Conservation (phyloP, 768 basidiomycete species). For the Tricholoma terreum region DNA sequence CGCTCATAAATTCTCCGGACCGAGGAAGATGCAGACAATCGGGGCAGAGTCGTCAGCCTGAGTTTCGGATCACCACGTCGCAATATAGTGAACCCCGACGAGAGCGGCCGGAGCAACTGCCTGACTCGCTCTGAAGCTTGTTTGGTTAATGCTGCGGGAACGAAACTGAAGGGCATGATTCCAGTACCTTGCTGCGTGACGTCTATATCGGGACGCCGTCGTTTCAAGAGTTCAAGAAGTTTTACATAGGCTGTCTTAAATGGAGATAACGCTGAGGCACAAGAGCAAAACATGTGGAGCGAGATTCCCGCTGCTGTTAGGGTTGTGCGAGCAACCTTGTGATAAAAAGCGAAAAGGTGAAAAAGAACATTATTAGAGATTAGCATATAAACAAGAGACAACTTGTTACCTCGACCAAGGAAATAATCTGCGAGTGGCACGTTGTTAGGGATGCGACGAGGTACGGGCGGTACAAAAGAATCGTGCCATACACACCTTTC, state of each 20-base stretch:
- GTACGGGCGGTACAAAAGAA: not conserved
- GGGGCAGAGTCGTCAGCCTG: constrained; percentile 1
- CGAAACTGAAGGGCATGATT: not conserved
- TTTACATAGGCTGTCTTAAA: constrained; percentile 50
- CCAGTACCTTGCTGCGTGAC: constrained; percentile 32
- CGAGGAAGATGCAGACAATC: not conserved
- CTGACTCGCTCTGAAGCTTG: constrained; percentile 27
- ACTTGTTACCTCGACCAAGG: constrained; percentile 46
- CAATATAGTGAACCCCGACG: constrained; percentile 25
- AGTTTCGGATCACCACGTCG: constrained; percentile 13
- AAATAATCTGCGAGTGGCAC: constrained; percentile 38
- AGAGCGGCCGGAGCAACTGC: constrained; percentile 33
- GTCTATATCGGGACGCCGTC: constrained; percentile 31
- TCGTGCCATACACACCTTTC: constrained; percentile 27
- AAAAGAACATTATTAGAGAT: constrained; percentile 9
- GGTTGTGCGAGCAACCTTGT: constrained; percentile 46
- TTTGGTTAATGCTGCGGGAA: not conserved
- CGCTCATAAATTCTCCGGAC: not conserved
- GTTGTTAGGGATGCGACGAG: constrained; percentile 4
- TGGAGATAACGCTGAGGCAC: constrained; percentile 34
- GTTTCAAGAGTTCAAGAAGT: constrained; percentile 41
- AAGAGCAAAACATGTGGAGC: constrained; percentile 45
- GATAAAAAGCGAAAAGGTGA: not conserved
- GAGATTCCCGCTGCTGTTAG: constrained; percentile 40
- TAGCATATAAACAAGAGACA: constrained; percentile 2